Evolutionary conservation across 305 asterid genomes (phyloP).

Genomic region (Rubia balearica): DNA sequence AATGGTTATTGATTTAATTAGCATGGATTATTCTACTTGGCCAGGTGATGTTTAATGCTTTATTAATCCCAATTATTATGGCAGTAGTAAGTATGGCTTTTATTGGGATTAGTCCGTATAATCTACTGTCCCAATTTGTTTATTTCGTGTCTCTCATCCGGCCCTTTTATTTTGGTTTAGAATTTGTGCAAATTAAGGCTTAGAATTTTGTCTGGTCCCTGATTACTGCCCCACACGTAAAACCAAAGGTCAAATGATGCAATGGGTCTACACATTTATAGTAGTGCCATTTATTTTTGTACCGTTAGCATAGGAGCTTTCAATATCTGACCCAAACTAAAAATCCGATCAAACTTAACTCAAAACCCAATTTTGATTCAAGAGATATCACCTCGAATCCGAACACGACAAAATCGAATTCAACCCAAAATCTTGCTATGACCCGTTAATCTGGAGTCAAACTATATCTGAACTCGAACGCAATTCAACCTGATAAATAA

Average conservation of each 20-base stretch:
- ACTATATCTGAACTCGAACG: no score
- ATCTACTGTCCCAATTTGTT: constrained; percentile 10
- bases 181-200: not conserved
- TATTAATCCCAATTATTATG: constrained; percentile 1
- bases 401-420: no score
- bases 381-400: no score
- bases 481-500: no score
- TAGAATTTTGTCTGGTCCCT: not conserved
- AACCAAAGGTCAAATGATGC: not conserved
- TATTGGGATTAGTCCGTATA: constrained; percentile 13
- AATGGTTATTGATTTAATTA: not conserved
- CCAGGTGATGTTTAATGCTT: constrained; percentile 5
- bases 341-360: no score
- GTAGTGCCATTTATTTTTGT: no score
- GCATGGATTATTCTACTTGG: not conserved
- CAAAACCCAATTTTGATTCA: no score
- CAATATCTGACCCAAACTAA: no score
- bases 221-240: not conserved
- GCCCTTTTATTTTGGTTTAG: not conserved
- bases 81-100: not conserved
- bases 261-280: no score
- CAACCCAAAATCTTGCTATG: no score
- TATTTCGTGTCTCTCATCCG: constrained; percentile 4
- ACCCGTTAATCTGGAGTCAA: no score
- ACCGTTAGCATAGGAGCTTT: no score